Conservation (phyloP, 345 rosid genomes). For the Toxicodendron radicans region DNA sequence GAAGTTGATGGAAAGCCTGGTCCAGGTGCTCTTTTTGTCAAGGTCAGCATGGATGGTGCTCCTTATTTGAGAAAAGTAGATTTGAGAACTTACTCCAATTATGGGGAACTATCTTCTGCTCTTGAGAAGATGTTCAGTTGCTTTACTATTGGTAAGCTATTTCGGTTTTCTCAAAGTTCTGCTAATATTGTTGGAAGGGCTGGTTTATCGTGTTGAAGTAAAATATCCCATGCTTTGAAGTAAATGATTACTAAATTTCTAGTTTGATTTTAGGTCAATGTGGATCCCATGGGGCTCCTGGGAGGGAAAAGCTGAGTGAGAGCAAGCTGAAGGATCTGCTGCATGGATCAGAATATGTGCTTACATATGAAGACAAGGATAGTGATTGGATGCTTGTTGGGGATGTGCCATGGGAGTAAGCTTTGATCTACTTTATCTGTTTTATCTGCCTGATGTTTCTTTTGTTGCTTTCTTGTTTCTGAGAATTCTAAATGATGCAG, state of each 20-base stretch:
- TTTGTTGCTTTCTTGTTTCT: neutral
- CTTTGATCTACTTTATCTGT: constrained; percentile 13
- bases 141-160: constrained; percentile 74
- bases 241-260: constrained; percentile 15
- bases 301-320: constrained; percentile 69
- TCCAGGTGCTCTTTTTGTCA: constrained; percentile 67
- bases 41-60: constrained; percentile 98
- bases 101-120: constrained; percentile 71
- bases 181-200: neutral
- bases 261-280: constrained; percentile 57
- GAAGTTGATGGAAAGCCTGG: constrained; percentile 90
- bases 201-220: neutral
- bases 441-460: neutral
- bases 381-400: constrained; percentile 98
- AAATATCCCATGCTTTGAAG: neutral
- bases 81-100: constrained; percentile 65
- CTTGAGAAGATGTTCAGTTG: constrained; percentile 95
- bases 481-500: neutral
- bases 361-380: constrained; percentile 90
- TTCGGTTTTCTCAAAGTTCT: constrained; percentile 13
- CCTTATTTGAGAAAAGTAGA: constrained; percentile 91
- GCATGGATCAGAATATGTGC: constrained; percentile 85
- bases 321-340: constrained; percentile 73
- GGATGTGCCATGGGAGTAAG: constrained; percentile 99
- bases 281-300: constrained; percentile 62